Evolutionary conservation across 208 protist genomes (phyloP), one percentile per base, ranked within the genome.

Genomic region (Trypanosoma cruzi): DNA sequence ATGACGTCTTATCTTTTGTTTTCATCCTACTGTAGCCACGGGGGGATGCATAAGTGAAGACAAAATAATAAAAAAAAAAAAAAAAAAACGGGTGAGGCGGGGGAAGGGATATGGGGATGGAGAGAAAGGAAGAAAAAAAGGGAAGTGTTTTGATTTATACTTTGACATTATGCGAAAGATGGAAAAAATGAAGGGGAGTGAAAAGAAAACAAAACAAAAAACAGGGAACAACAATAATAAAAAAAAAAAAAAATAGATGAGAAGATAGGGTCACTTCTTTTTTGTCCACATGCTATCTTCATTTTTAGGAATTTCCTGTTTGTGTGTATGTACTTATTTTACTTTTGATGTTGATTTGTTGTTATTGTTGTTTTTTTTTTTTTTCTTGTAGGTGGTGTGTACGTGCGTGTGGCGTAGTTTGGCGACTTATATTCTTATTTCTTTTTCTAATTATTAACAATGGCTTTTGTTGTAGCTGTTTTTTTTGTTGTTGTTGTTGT

Each of bases 381-480:
- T 40, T 40, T 10, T 13, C 40, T 44, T 44, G 40, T 13, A n/a
- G n/a, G n/a, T n/a, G n/a, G n/a, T n/a, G n/a, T n/a, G n/a, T n/a
- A n/a, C n/a, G n/a, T n/a, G n/a, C n/a, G n/a, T n/a, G n/a, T n/a
- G n/a, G n/a, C n/a, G n/a, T n/a, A n/a, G n/a, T n/a, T n/a, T n/a
- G n/a, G n/a, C 8, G 10, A 14, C 1, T 44, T 44, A 14, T 14
- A 16, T 44, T 4, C 7, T 44, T 44, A 1, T 31, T 46, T 32
- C 50, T 71, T 68, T 60, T 58, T 46, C 28, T 52, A n/a, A n/a
- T n/a, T n/a, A n/a, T n/a, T n/a, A n/a, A n/a, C n/a, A n/a, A n/a
- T n/a, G n/a, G n/a, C 37, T n/a, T 64, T 50, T 18, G 59, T 42
- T 52, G 70, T 31, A 32, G 48, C 68, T 54, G 68, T 57, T 53